These are phyloP conservation scores for Mentha longifolia DNA, from an alignment of 257 asterid genomes.

Conservation along the genomic window DNA sequence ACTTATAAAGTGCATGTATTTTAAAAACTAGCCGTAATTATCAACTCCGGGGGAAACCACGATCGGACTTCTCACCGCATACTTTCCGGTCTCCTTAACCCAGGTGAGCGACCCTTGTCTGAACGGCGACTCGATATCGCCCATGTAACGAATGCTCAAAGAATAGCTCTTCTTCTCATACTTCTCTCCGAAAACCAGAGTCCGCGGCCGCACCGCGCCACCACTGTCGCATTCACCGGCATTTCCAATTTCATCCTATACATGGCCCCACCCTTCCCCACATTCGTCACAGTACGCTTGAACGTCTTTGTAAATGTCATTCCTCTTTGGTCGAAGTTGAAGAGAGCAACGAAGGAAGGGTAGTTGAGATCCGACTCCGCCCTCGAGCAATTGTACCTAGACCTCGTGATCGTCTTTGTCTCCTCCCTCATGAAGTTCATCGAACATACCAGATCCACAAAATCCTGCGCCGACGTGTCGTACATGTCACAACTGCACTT, in stretches of 20 bases:
- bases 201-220: constrained; percentile 31
- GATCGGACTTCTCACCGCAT: too few species aligned
- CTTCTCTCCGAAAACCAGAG: constrained; percentile 37
- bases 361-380: constrained; percentile 42
- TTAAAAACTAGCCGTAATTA: too few species aligned
- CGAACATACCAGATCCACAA: too few species aligned
- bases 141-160: constrained; percentile 32
- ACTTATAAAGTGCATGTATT: too few species aligned
- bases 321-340: constrained; percentile 26
- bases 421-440: too few species aligned
- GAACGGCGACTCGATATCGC: too few species aligned
- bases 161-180: constrained; percentile 47
- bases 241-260: constrained; percentile 30
- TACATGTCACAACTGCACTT: too few species aligned
- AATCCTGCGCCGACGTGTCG: too few species aligned
- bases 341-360: constrained; percentile 48
- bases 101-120: constrained; percentile 43
- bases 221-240: constrained; percentile 38
- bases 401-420: too few species aligned
- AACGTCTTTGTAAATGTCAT: background rate
- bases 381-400: too few species aligned
- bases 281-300: constrained; percentile 29
- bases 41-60: too few species aligned
- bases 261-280: constrained; percentile 41
- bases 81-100: constrained; percentile 25